Evolutionary conservation across 306 rosid species (phyloP).

Genomic region (Styphnolobium japonicum): DNA sequence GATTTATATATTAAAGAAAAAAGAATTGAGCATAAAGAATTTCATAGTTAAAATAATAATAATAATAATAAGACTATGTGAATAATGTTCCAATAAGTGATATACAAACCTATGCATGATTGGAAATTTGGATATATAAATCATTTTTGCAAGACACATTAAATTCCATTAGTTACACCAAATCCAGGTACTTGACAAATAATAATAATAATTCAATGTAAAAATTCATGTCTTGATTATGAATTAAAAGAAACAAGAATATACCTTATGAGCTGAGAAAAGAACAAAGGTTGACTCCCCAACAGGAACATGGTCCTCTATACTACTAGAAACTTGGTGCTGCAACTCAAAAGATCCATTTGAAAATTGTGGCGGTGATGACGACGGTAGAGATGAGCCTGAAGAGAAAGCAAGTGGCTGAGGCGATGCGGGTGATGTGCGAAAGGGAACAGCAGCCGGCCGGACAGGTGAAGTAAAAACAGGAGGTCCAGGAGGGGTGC

Average conservation of each 20-base stretch:
- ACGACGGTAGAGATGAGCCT: constrained; percentile 58
- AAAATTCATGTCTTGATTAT: constrained; percentile 1
- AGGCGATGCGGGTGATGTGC: constrained; percentile 89
- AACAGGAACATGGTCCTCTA: constrained; percentile 41
- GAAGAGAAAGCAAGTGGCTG: constrained; percentile 86
- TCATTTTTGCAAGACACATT: neutral
- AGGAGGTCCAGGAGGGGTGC: constrained; percentile 99
- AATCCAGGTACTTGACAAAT: neutral
- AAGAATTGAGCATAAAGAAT: neutral
- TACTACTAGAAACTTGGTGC: constrained; percentile 50
- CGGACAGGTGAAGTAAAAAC: constrained; percentile 90
- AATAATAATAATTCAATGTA: neutral
- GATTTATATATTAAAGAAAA: neutral
- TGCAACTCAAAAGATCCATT: constrained; percentile 60
- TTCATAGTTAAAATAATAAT: neutral
- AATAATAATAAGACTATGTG: neutral
- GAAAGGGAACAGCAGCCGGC: constrained; percentile 92
- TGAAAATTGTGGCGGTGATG: constrained; percentile 55
- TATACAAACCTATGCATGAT: neutral
- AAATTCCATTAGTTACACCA: neutral
- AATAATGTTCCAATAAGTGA: neutral
- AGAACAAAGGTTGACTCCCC: constrained; percentile 76
- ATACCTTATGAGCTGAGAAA: constrained; percentile 90
- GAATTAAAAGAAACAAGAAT: constrained; percentile 17
- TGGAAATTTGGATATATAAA: neutral